phyloP scores from a whole-genome alignment of 2,329 filamentous ascomycete genomes.

The Lasiodiplodia theobromae region DNA sequence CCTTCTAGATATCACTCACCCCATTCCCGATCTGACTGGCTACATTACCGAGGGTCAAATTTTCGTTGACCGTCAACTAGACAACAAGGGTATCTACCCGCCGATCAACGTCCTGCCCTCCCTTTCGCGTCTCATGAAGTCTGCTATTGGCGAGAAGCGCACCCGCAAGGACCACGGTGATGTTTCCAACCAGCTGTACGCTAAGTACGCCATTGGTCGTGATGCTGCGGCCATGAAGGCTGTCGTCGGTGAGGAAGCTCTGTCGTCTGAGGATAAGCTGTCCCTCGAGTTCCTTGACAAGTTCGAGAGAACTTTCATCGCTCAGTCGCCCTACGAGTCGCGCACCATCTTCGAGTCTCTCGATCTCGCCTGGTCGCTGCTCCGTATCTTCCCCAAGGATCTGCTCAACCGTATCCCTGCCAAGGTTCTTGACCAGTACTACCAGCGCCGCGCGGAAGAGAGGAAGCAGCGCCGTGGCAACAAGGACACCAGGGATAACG shows the following conservation, averaged over 20 bases:
- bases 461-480: constrained; percentile 47
- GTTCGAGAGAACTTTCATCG: constrained; percentile 95
- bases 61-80: constrained; percentile 89
- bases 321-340: constrained; percentile 89
- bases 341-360: constrained; percentile 92
- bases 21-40: constrained; percentile 96
- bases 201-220: constrained; percentile 99
- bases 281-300: constrained; percentile 98
- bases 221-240: constrained; percentile 99
- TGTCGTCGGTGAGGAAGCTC: constrained; percentile 95
- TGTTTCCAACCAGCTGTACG: constrained; percentile 99
- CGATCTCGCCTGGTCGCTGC: constrained; percentile 93
- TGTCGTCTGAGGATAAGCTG: constrained; percentile 95
- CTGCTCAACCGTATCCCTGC: constrained; percentile 81
- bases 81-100: constrained; percentile 98
- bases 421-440: constrained; percentile 61
- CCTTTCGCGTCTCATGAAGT: constrained; percentile 99
- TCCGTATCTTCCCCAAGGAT: constrained; percentile 98
- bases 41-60: constrained; percentile 99
- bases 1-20: constrained; percentile 87
- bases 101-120: constrained; percentile 99
- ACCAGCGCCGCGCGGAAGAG: constrained; percentile 50
- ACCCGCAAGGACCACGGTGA: constrained; percentile 97
- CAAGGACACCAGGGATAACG: constrained; percentile 55
- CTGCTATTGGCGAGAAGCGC: constrained; percentile 96